Conservation (phyloP, 2,329 filamentous ascomycete genomes). For the Colletotrichum kahawae region DNA sequence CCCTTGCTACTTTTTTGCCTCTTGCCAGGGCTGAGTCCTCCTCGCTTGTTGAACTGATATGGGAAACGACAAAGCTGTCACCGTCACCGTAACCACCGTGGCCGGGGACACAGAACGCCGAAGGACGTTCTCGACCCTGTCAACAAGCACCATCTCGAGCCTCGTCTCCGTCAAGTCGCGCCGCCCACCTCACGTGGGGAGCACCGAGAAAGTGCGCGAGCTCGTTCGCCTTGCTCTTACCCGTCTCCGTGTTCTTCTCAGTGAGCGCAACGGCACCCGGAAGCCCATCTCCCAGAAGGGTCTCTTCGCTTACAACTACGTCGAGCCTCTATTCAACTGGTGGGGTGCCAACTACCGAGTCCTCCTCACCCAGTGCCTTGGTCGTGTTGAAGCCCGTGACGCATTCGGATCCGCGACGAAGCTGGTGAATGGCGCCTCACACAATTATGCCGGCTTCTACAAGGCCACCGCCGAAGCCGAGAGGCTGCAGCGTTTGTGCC, state of each 20-base stretch:
- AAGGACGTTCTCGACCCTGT: not conserved
- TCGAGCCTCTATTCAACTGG: slow-evolving; percentile 23
- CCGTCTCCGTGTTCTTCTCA: not conserved
- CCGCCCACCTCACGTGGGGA: not conserved
- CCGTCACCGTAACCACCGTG: not conserved
- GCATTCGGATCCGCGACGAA: not conserved
- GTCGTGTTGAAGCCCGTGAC: not conserved
- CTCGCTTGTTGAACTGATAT: not conserved
- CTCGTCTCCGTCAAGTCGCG: not conserved
- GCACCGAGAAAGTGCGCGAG: not conserved
- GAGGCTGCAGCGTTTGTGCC: slow-evolving; percentile 16
- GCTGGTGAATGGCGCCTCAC: slow-evolving; percentile 15
- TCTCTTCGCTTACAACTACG: slow-evolving; percentile 12
- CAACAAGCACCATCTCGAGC: not conserved
- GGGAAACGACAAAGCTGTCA: not conserved
- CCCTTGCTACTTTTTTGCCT: not conserved
- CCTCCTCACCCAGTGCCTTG: slow-evolving; percentile 1
- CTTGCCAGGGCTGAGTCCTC: not conserved
- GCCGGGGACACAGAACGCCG: not conserved
- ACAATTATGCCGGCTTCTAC: slow-evolving; percentile 24
- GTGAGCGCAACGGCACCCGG: not conserved
- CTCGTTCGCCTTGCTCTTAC: not conserved
- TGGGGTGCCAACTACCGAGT: slow-evolving; percentile 22
- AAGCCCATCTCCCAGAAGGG: not conserved
- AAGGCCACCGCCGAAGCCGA: not conserved